phyloP scores from a whole-genome alignment of 345 rosid species.

The Pistacia vera region DNA sequence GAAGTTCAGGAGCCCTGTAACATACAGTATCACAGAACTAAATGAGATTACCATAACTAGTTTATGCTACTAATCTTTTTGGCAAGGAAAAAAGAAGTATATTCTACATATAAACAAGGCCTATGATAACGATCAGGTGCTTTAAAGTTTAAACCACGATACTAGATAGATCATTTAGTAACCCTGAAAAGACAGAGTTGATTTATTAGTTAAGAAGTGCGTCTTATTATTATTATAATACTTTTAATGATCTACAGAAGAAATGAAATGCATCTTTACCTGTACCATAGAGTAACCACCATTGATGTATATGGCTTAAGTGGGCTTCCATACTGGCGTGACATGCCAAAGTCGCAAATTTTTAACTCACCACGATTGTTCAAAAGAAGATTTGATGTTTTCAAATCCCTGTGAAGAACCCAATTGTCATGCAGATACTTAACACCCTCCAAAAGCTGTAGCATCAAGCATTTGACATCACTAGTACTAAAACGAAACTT shows the following conservation, averaged over 20 bases:
- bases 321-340: slow-evolving; percentile 88
- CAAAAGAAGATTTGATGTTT: slow-evolving; percentile 83
- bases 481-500: slow-evolving; percentile 80
- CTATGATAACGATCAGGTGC: not conserved
- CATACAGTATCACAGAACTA: not conserved
- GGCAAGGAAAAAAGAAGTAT: not conserved
- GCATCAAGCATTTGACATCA: slow-evolving; percentile 90
- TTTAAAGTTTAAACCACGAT: not conserved
- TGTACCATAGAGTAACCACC: slow-evolving; percentile 85
- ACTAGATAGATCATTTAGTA: not conserved
- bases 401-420: slow-evolving; percentile 91
- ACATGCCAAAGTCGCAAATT: slow-evolving; percentile 87
- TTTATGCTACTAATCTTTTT: not conserved
- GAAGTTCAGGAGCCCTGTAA: slow-evolving; percentile 86
- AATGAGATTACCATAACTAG: slow-evolving; percentile 13
- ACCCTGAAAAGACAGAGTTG: not conserved
- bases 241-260: not conserved
- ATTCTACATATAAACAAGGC: not conserved
- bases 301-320: slow-evolving; percentile 75
- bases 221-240: not conserved
- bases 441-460: slow-evolving; percentile 81
- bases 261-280: slow-evolving; percentile 42
- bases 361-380: slow-evolving; percentile 80
- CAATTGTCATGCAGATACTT: slow-evolving; percentile 88
- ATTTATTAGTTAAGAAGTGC: not conserved